Conservation (phyloP, 805 yeast genomes). For the Candida argentea region DNA sequence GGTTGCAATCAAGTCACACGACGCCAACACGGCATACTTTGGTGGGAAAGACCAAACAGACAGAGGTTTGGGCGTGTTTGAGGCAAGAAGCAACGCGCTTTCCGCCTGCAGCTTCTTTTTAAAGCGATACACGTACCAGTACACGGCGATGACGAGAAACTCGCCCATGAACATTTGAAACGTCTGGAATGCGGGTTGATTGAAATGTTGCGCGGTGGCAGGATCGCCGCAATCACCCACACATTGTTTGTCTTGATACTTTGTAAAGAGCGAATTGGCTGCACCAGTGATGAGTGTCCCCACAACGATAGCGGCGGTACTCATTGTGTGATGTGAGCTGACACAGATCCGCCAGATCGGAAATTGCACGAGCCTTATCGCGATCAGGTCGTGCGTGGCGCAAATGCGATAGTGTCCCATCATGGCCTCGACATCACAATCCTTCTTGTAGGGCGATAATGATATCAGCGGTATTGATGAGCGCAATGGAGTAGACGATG, state of each 20-base stretch:
- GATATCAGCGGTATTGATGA: no score
- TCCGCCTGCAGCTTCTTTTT: slow-evolving; percentile 6
- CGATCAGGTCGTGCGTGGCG: background rate
- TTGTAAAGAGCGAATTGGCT: slow-evolving; percentile 62
- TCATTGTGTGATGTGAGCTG: slow-evolving; percentile 1
- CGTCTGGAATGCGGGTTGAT: slow-evolving; percentile 74
- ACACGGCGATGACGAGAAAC: slow-evolving; percentile 36
- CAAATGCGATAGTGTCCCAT: no score
- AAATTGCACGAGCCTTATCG: background rate
- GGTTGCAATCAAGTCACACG: slow-evolving; percentile 64
- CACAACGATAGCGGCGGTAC: slow-evolving; percentile 9
- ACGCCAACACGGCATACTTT: slow-evolving; percentile 46
- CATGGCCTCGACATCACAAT: no score
- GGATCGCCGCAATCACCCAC: slow-evolving; percentile 44
- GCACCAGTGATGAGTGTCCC: slow-evolving; percentile 65
- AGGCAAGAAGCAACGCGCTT: slow-evolving; percentile 6
- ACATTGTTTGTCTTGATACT: slow-evolving; percentile 68
- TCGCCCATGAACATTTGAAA: slow-evolving; percentile 79
- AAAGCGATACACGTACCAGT: slow-evolving; percentile 14
- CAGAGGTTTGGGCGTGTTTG: slow-evolving; percentile 8
- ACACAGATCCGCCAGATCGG: background rate
- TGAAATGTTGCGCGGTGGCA: slow-evolving; percentile 42
- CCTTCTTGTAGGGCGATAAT: no score
- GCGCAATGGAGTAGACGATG: no score
- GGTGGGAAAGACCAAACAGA: slow-evolving; percentile 1